phyloP scores from a whole-genome alignment of 352 stramenopile species.

The Phytophthora agathidicida region DNA sequence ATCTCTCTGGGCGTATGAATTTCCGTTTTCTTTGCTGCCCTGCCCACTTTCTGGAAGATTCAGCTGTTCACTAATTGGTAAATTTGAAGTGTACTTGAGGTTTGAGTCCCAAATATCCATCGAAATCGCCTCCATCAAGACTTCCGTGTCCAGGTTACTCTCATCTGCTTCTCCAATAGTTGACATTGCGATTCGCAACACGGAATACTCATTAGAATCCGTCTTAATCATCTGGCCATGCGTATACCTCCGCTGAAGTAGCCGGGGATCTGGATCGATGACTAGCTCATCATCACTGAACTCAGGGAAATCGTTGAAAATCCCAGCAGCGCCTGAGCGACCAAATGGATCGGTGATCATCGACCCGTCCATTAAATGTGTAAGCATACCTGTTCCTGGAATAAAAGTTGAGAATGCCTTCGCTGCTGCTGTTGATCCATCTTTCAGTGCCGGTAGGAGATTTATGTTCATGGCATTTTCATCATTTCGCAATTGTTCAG shows the following conservation, averaged over 20 bases:
- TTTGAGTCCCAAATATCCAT: constrained; percentile 88
- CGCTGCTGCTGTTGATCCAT: constrained; percentile 62
- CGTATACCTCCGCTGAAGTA: constrained; percentile 41
- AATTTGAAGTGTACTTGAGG: constrained; percentile 84
- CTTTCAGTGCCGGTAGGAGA: constrained; percentile 61
- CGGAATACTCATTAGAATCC: constrained; percentile 63
- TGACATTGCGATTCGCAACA: constrained; percentile 84
- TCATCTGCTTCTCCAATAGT: constrained; percentile 61
- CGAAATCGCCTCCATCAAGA: constrained; percentile 85
- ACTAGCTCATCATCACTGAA: constrained; percentile 55
- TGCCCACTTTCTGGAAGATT: constrained; percentile 50
- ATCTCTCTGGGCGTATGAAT: not conserved
- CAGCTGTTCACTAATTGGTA: constrained; percentile 70
- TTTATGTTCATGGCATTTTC: constrained; percentile 61
- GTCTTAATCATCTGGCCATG: constrained; percentile 35
- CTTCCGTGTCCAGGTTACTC: constrained; percentile 72
- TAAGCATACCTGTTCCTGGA: constrained; percentile 70
- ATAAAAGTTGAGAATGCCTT: constrained; percentile 82
- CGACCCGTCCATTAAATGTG: constrained; percentile 76
- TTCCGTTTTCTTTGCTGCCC: constrained; percentile 10
- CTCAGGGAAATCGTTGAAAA: constrained; percentile 71
- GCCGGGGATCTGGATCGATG: constrained; percentile 61
- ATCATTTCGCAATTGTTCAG: constrained; percentile 49
- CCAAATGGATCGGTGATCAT: constrained; percentile 58
- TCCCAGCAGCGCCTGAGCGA: constrained; percentile 40